These are phyloP conservation scores for Aspergillus candidus DNA, from an alignment of 2,329 filamentous ascomycete species.

Conservation along the genomic window DNA sequence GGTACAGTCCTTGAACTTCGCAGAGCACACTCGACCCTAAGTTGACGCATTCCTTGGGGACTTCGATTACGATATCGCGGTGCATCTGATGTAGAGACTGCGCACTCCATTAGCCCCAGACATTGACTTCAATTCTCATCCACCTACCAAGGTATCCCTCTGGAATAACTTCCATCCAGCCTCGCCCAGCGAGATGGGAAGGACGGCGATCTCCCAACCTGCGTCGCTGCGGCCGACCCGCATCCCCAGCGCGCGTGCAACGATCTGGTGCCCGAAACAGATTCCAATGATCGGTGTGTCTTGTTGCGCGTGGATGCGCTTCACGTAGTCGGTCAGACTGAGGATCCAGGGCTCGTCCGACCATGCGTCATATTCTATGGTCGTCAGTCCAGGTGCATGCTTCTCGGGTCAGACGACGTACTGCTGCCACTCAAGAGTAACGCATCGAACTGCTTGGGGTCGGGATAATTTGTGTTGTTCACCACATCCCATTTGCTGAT, in stretches of 20 bases:
- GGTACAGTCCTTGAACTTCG: constrained; percentile 41
- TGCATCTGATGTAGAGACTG: constrained; percentile 44
- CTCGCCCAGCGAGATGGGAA: constrained; percentile 35
- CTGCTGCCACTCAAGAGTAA: constrained; percentile 28
- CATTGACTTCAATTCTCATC: neutral
- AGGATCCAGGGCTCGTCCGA: constrained; percentile 43
- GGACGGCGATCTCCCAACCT: constrained; percentile 45
- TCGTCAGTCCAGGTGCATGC: neutral
- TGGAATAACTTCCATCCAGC: constrained; percentile 38
- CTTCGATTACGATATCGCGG: constrained; percentile 39
- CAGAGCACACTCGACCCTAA: constrained; percentile 41
- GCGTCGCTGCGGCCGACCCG: constrained; percentile 34
- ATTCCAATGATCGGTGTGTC: constrained; percentile 38
- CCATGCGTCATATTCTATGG: constrained; percentile 35
- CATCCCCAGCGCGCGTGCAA: constrained; percentile 39
- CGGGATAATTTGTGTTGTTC: constrained; percentile 16
- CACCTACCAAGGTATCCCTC: constrained; percentile 20
- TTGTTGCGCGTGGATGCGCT: constrained; percentile 16
- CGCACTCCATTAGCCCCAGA: neutral
- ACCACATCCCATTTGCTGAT: constrained; percentile 24
- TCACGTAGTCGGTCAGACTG: constrained; percentile 38
- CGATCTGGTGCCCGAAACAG: constrained; percentile 48
- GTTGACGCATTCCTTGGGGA: constrained; percentile 36
- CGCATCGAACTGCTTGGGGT: constrained; percentile 19
- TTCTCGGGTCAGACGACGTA: constrained; percentile 9